Percentiles rank a stretch among this genome's conserved stretches.
Evolutionary conservation across 2,329 filamentous ascomycete species (phyloP).

Genomic region (Aureobasidium namibiae): DNA sequence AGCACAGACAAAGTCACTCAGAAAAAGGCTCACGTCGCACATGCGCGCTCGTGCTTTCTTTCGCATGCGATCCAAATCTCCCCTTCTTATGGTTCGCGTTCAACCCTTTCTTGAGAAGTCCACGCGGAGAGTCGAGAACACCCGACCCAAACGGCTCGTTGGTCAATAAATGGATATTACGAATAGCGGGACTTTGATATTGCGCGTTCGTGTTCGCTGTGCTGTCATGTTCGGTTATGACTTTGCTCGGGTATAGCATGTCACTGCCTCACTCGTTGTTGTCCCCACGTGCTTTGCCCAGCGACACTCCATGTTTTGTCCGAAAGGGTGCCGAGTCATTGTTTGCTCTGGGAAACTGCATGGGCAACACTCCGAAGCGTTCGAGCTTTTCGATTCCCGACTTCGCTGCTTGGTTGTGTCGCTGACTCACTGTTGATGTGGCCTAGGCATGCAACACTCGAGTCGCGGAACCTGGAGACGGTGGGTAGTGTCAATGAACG

Average conservation of each 20-base stretch:
- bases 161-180: neutral
- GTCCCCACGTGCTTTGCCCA: no score
- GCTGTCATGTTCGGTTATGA: neutral
- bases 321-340: neutral
- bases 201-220: neutral
- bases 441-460: neutral
- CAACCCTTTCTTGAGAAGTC: neutral
- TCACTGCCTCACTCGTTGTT: neutral
- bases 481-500: neutral
- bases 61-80: neutral
- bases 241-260: neutral
- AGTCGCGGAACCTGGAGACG: neutral
- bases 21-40: neutral
- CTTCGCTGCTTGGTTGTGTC: neutral
- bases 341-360: neutral
- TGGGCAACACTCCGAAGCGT: neutral
- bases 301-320: neutral
- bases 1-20: neutral
- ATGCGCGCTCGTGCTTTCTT: slow-evolving; percentile 6
- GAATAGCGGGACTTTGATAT: neutral
- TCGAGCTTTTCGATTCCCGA: neutral
- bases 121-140: slow-evolving; percentile 2
- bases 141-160: neutral
- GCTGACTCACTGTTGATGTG: neutral
- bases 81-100: neutral